phyloP scores from a whole-genome alignment of 257 asterid genomes.

The Fraxinus anomala region DNA sequence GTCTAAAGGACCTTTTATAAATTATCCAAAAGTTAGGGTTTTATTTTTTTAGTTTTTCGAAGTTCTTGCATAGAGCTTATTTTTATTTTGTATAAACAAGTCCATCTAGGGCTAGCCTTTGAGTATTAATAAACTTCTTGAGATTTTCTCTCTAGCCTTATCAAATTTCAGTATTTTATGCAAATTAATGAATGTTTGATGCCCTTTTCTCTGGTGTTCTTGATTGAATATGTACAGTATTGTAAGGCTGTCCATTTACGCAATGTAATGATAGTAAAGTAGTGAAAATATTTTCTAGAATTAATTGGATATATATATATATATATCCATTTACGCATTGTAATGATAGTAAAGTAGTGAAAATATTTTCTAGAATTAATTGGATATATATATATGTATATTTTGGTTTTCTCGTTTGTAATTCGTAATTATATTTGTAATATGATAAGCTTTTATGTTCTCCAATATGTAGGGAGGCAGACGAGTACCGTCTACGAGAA shows the following conservation, averaged over 20 bases:
- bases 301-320: not conserved
- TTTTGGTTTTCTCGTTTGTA: not conserved
- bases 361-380: not conserved
- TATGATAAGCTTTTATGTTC: constrained; percentile 16
- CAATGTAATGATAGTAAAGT: not conserved
- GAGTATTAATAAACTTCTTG: not conserved
- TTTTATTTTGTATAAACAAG: not conserved
- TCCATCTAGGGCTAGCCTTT: not conserved
- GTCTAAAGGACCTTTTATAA: not conserved
- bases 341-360: no score
- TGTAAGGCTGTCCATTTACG: not conserved
- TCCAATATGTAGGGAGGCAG: constrained; percentile 73
- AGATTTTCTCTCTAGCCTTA: not conserved
- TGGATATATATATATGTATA: not conserved
- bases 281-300: not conserved
- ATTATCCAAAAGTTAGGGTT: not conserved
- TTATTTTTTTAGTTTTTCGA: no score
- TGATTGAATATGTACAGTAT: not conserved
- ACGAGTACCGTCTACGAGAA: constrained; percentile 86
- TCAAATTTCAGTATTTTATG: not conserved
- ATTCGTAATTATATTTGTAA: not conserved
- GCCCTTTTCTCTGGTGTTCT: not conserved
- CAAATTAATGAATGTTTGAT: not conserved
- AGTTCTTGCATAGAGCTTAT: not conserved
- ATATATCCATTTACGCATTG: no score